Percentiles rank a stretch among this genome's conserved stretches.
phyloP scores from a whole-genome alignment of 495 filamentous ascomycete genomes.

The Xanthoparmelia taractica region DNA sequence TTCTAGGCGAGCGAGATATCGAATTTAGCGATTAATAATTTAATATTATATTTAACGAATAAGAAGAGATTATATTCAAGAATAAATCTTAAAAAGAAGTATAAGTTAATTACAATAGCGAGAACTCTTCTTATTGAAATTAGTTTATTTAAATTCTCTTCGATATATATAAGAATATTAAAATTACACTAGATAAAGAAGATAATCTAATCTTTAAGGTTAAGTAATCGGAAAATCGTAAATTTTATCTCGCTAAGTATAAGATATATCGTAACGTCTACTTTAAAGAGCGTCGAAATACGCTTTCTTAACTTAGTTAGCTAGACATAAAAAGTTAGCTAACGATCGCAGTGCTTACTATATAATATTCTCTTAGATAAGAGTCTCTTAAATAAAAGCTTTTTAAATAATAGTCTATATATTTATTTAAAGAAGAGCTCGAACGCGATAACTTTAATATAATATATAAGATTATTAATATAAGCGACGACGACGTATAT shows the following conservation, averaged over 20 bases:
- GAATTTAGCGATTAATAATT: conserved; percentile 19
- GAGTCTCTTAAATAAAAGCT: background rate
- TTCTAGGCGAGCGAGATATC: conserved; percentile 6
- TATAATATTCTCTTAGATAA: background rate
- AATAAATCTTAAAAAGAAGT: conserved; percentile 14
- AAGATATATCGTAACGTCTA: conserved; percentile 6
- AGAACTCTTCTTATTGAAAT: conserved; percentile 8
- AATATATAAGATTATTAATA: conserved; percentile 65
- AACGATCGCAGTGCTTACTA: background rate
- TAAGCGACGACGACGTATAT: conserved; percentile 54
- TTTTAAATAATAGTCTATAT: conserved; percentile 33
- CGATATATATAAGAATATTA: conserved; percentile 12
- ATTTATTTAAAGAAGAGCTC: conserved; percentile 56
- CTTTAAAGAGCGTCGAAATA: conserved; percentile 11
- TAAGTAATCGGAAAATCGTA: background rate
- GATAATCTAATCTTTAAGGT: conserved; percentile 14
- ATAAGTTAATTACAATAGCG: conserved; percentile 12
- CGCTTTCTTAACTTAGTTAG: background rate
- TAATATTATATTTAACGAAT: conserved; percentile 18
- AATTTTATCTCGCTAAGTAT: conserved; percentile 4
- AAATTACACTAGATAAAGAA: conserved; percentile 1
- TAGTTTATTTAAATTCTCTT: conserved; percentile 18
- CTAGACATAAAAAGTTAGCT: conserved; percentile 13
- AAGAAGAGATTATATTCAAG: background rate
- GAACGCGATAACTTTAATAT: conserved; percentile 73